phyloP scores from a whole-genome alignment of 2,329 filamentous ascomycete species.

The Corniculantispora saksenae region DNA sequence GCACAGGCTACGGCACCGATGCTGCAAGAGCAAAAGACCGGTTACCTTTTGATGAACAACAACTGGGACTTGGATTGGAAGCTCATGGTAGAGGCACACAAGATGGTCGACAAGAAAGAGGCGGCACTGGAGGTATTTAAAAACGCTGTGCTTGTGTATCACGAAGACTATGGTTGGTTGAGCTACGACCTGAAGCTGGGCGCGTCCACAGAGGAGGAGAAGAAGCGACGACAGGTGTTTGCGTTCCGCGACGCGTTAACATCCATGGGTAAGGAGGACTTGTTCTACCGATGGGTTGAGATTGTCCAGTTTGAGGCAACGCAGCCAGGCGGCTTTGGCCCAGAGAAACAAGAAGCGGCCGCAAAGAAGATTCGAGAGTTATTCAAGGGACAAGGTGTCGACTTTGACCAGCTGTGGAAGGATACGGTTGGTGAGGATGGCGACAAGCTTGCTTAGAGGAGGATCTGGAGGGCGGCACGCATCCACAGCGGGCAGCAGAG shows the following conservation, averaged over 20 bases:
- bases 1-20: conserved; percentile 68
- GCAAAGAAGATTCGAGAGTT: conserved; percentile 74
- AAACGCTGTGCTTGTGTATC: conserved; percentile 68
- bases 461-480: background rate
- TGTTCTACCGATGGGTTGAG: conserved; percentile 94
- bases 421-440: conserved; percentile 52
- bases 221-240: conserved; percentile 72
- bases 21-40: conserved; percentile 75
- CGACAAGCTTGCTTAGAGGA: conserved; percentile 8
- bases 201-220: conserved; percentile 56
- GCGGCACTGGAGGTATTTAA: conserved; percentile 67
- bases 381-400: conserved; percentile 73
- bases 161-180: conserved; percentile 68
- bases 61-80: conserved; percentile 88
- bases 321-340: conserved; percentile 74
- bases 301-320: conserved; percentile 85
- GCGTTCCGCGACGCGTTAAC: conserved; percentile 76
- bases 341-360: conserved; percentile 69
- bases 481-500: background rate
- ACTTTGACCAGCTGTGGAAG: conserved; percentile 80
- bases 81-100: conserved; percentile 73
- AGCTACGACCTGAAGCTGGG: conserved; percentile 60
- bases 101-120: conserved; percentile 65
- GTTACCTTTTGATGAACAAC: conserved; percentile 80
- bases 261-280: conserved; percentile 76